A percentile compares a stretch with the other conserved stretches of the same genome.
phyloP scores from a whole-genome alignment of 352 stramenopile genomes.

The Phytophthora kernoviae region DNA sequence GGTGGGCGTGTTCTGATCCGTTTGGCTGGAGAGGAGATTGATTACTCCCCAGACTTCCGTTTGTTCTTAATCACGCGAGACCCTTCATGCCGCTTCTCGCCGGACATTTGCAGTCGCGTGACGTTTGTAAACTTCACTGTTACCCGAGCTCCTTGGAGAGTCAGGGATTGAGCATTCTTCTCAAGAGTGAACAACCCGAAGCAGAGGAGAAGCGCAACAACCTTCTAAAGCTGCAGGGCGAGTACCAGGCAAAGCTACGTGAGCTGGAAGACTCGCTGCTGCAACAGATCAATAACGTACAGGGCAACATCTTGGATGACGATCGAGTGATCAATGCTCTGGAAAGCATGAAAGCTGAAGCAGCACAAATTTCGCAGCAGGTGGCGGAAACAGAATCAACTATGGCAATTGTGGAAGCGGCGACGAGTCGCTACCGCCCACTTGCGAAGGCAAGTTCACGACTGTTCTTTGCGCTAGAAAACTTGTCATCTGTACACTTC shows the following conservation, averaged over 20 bases:
- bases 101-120: slow-evolving; percentile 99
- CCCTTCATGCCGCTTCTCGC: slow-evolving; percentile 95
- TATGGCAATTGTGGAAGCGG: slow-evolving; percentile 86
- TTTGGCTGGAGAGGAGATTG: slow-evolving; percentile 99
- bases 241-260: slow-evolving; percentile 97
- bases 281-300: slow-evolving; percentile 97
- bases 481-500: slow-evolving; percentile 96
- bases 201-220: slow-evolving; percentile 96
- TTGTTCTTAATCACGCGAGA: slow-evolving; percentile 99
- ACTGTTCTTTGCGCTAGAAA: slow-evolving; percentile 94
- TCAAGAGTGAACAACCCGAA: slow-evolving; percentile 97
- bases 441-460: slow-evolving; percentile 90
- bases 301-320: slow-evolving; percentile 99
- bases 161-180: slow-evolving; percentile 95
- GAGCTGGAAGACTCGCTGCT: slow-evolving; percentile 99
- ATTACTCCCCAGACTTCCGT: slow-evolving; percentile 99
- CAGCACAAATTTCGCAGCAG: slow-evolving; percentile 95
- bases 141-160: slow-evolving; percentile 98
- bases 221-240: slow-evolving; percentile 97
- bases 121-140: slow-evolving; percentile 99
- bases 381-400: slow-evolving; percentile 81
- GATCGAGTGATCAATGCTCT: slow-evolving; percentile 98
- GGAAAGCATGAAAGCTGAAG: slow-evolving; percentile 98
- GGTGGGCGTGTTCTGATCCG: slow-evolving; percentile 97
- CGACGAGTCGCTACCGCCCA: slow-evolving; percentile 95